Percentiles rank a stretch among this genome's conserved stretches.
phyloP scores from a whole-genome alignment of 2,329 filamentous ascomycete genomes.

The Pyricularia sp. region DNA sequence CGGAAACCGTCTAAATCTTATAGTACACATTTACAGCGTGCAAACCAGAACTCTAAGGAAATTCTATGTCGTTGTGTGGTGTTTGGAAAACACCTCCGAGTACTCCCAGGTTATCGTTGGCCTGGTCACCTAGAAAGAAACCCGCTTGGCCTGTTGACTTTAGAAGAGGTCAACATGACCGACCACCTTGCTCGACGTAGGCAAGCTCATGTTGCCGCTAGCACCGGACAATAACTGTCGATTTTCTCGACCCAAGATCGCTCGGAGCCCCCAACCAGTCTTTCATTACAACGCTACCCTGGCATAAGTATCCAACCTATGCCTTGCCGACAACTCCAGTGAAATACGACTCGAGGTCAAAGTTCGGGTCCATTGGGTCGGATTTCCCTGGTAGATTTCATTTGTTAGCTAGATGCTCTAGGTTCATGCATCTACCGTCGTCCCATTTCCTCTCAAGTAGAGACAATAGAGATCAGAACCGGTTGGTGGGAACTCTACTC shows the following conservation, averaged over 20 bases:
- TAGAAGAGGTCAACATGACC: slow-evolving; percentile 30
- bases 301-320: background rate
- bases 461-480: background rate
- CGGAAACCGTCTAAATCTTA: slow-evolving; percentile 34
- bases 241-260: background rate
- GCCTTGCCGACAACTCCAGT: slow-evolving; percentile 21
- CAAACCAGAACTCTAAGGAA: slow-evolving; percentile 32
- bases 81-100: slow-evolving; percentile 11
- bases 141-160: slow-evolving; percentile 10
- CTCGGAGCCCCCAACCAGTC: background rate
- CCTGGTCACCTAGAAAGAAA: background rate
- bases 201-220: background rate
- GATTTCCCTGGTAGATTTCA: slow-evolving; percentile 18
- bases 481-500: slow-evolving; percentile 11
- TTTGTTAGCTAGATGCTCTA: background rate
- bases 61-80: slow-evolving; percentile 31
- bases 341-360: slow-evolving; percentile 85
- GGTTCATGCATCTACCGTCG: background rate
- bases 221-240: background rate
- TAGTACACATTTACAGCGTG: slow-evolving; percentile 44
- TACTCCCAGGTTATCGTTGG: background rate
- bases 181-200: slow-evolving; percentile 17
- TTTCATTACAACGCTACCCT: background rate
- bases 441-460: background rate
- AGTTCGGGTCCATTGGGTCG: slow-evolving; percentile 75